A percentile compares a stretch with the other conserved stretches of the same genome.
These are phyloP conservation scores for Pythium myriotylum DNA, from an alignment of 352 stramenopile genomes.

Conservation along the genomic window DNA sequence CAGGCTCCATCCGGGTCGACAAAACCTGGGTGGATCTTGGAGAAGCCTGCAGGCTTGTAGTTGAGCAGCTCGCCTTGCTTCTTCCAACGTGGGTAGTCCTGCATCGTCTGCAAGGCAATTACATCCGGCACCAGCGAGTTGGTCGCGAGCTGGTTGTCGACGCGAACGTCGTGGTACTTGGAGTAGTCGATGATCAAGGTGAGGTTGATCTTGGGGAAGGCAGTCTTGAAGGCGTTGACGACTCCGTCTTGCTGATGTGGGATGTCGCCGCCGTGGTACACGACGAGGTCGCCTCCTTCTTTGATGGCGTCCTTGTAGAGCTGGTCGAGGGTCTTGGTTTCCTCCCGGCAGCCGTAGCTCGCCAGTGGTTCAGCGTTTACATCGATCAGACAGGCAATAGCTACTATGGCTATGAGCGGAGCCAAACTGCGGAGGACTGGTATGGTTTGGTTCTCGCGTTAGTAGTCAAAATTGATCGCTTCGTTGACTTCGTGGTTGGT, in stretches of 20 bases:
- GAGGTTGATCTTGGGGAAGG: slow-evolving; percentile 64
- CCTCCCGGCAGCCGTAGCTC: too few relatives aligned
- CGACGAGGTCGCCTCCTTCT: slow-evolving; percentile 56
- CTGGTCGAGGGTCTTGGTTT: slow-evolving; percentile 18
- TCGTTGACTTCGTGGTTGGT: too few relatives aligned
- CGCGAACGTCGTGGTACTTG: slow-evolving; percentile 61
- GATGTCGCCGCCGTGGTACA: slow-evolving; percentile 43
- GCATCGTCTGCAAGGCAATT: slow-evolving; percentile 50
- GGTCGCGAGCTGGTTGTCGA: slow-evolving; percentile 64
- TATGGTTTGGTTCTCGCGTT: too few relatives aligned
- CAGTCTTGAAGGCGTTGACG: not conserved
- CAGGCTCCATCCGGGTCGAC: slow-evolving; percentile 35
- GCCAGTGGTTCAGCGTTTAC: not conserved
- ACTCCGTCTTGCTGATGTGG: not conserved
- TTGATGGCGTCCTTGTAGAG: slow-evolving; percentile 53
- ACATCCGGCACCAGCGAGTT: slow-evolving; percentile 45
- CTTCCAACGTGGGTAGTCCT: slow-evolving; percentile 54
- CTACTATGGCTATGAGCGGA: too few relatives aligned
- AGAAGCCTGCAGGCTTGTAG: slow-evolving; percentile 61
- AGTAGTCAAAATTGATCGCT: too few relatives aligned
- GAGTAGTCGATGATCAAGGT: slow-evolving; percentile 59
- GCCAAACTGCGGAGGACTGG: too few relatives aligned
- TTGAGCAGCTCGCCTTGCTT: slow-evolving; percentile 44
- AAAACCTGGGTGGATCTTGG: slow-evolving; percentile 51
- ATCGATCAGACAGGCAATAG: too few relatives aligned